Conservation (phyloP, 176 grass and related monocot species). For the Oryza rufipogon region DNA sequence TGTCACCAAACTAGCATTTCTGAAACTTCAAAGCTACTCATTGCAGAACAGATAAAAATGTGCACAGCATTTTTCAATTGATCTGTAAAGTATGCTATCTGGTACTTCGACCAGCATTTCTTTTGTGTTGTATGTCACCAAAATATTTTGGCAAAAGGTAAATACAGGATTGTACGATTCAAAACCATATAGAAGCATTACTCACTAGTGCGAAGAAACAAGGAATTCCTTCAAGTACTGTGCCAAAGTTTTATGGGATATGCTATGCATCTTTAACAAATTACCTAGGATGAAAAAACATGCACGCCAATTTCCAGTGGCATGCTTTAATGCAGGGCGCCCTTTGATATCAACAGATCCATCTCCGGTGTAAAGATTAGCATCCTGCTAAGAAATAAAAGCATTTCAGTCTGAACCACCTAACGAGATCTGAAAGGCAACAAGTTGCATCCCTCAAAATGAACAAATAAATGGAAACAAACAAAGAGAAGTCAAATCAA, state of each 20-base stretch:
- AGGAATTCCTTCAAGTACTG: background rate
- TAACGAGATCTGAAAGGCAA: background rate
- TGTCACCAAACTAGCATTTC: slow-evolving; percentile 44
- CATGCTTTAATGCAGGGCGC: slow-evolving; percentile 43
- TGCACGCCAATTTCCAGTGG: slow-evolving; percentile 70
- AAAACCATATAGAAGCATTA: background rate
- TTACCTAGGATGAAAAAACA: slow-evolving; percentile 52
- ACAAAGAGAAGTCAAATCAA: background rate
- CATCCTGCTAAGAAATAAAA: slow-evolving; percentile 43
- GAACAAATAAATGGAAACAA: background rate
- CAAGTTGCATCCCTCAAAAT: background rate
- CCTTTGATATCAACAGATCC: slow-evolving; percentile 61
- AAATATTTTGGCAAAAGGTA: background rate
- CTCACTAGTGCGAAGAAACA: background rate
- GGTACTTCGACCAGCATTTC: background rate
- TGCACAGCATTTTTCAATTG: background rate
- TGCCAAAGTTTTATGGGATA: background rate
- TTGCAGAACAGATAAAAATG: slow-evolving; percentile 34
- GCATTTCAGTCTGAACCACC: background rate
- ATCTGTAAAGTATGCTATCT: background rate
- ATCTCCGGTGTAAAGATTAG: slow-evolving; percentile 53
- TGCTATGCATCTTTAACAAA: slow-evolving; percentile 2
- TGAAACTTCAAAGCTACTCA: slow-evolving; percentile 3
- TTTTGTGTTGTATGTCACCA: background rate
- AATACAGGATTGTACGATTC: background rate